A percentile compares a stretch with the other conserved stretches of the same genome.
phyloP scores from a whole-genome alignment of 2,329 filamentous ascomycete species.

The Ophiostoma pallidulum region DNA sequence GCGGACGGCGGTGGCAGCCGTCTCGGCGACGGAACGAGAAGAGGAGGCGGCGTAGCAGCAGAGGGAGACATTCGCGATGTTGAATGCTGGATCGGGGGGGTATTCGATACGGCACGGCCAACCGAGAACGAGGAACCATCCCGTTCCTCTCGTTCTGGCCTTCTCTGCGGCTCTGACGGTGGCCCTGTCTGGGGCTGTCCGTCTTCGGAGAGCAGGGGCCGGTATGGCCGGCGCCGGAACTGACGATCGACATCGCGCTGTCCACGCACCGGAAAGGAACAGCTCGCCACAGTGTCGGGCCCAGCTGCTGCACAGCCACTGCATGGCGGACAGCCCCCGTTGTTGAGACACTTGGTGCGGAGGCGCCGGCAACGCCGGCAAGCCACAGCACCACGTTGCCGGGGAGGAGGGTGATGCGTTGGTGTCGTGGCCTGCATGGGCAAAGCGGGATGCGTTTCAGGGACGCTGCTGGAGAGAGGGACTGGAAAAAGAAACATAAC shows the following conservation, averaged over 20 bases:
- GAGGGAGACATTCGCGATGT: conserved; percentile 26
- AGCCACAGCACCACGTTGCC: conserved; percentile 9
- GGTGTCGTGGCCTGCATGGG: not conserved
- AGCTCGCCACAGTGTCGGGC: conserved; percentile 32
- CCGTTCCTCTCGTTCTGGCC: not conserved
- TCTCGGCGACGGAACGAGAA: not conserved
- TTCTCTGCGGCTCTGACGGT: not conserved
- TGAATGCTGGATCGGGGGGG: conserved; percentile 43
- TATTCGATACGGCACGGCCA: too few species aligned
- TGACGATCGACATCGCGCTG: conserved; percentile 44
- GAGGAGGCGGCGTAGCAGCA: not conserved
- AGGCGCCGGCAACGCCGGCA: conserved; percentile 16
- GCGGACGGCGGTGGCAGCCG: conserved; percentile 13
- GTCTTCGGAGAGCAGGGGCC: not conserved
- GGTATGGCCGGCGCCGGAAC: conserved; percentile 44
- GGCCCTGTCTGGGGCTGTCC: not conserved
- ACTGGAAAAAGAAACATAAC: too few species aligned
- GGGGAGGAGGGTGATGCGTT: not conserved
- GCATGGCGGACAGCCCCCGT: conserved; percentile 25
- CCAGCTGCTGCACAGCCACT: conserved; percentile 41
- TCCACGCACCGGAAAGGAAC: conserved; percentile 45
- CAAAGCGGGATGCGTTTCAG: not conserved
- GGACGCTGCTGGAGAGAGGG: not conserved
- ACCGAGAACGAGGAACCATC: too few species aligned
- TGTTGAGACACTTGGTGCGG: conserved; percentile 16